Evolutionary conservation across 352 stramenopile species (phyloP).

Genomic region (Globisporangium takayamanum): DNA sequence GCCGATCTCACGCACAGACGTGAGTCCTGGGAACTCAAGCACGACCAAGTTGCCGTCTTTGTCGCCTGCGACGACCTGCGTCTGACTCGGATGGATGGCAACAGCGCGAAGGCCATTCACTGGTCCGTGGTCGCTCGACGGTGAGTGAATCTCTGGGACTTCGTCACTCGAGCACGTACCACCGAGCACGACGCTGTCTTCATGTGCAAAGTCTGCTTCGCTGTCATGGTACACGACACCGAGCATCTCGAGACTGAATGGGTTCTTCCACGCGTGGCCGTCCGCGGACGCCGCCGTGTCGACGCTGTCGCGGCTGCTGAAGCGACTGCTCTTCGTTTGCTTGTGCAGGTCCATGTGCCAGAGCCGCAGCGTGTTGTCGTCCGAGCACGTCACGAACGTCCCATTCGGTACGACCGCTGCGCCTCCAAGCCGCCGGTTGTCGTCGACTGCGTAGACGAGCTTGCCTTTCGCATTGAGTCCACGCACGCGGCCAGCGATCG

Average conservation of each 20-base stretch:
- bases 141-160: slow-evolving; percentile 36
- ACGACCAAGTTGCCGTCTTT: slow-evolving; percentile 63
- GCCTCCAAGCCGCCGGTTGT: background rate
- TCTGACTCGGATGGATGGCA: slow-evolving; percentile 47
- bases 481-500: slow-evolving; percentile 38
- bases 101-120: slow-evolving; percentile 43
- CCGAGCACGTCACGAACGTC: slow-evolving; percentile 75
- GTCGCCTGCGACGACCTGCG: slow-evolving; percentile 61
- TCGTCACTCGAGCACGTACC: slow-evolving; percentile 44
- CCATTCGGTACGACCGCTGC: slow-evolving; percentile 42
- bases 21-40: slow-evolving; percentile 31
- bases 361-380: slow-evolving; percentile 83
- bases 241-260: slow-evolving; percentile 70
- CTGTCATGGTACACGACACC: slow-evolving; percentile 57
- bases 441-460: slow-evolving; percentile 35
- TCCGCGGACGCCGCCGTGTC: background rate
- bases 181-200: slow-evolving; percentile 36
- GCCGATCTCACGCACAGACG: slow-evolving; percentile 28
- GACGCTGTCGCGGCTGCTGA: slow-evolving; percentile 10
- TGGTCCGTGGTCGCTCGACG: slow-evolving; percentile 20
- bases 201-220: slow-evolving; percentile 33
- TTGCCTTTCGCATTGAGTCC: slow-evolving; percentile 57
- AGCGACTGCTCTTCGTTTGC: slow-evolving; percentile 23
- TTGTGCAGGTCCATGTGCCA: slow-evolving; percentile 83
- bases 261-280: slow-evolving; percentile 43